Evolutionary conservation across 805 yeast genomes (phyloP).

Genomic region (Ogataea zsoltii): DNA sequence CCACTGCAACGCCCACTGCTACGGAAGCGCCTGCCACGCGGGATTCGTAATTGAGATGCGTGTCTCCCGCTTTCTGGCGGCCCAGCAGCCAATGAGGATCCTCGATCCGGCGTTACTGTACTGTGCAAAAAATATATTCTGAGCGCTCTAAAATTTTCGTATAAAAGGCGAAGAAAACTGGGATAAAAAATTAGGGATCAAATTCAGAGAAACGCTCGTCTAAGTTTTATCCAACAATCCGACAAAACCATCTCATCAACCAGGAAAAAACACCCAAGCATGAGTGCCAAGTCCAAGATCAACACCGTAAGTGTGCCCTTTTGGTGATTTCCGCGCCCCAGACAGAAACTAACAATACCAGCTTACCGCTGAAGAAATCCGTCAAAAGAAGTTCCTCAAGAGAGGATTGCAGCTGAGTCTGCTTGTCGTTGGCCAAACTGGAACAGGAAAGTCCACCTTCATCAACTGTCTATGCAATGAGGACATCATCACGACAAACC

Average conservation of each 20-base stretch:
- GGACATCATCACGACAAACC: constrained; percentile 42
- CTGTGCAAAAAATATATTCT: too few relatives aligned
- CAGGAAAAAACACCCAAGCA: constrained; percentile 2
- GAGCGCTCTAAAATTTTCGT: background rate
- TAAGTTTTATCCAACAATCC: too few relatives aligned
- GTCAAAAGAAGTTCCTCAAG: constrained; percentile 48
- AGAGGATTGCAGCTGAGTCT: constrained; percentile 50
- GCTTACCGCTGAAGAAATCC: constrained; percentile 36
- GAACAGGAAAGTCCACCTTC: constrained; percentile 78
- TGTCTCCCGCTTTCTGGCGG: too few relatives aligned
- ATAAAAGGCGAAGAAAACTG: too few relatives aligned
- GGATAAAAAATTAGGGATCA: background rate
- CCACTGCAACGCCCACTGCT: too few relatives aligned
- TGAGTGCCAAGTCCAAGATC: constrained; percentile 24
- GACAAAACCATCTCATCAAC: background rate
- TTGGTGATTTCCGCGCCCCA: background rate
- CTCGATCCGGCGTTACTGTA: too few relatives aligned
- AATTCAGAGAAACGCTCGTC: background rate
- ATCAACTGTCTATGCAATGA: constrained; percentile 75
- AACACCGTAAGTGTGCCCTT: constrained; percentile 18
- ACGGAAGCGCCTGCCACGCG: too few relatives aligned
- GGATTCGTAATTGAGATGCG: too few relatives aligned
- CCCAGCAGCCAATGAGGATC: background rate
- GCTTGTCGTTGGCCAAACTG: constrained; percentile 54
- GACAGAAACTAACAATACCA: constrained; percentile 2